Evolutionary conservation across 179 eudicot species (phyloP).

Genomic region (Camellia oleifera): DNA sequence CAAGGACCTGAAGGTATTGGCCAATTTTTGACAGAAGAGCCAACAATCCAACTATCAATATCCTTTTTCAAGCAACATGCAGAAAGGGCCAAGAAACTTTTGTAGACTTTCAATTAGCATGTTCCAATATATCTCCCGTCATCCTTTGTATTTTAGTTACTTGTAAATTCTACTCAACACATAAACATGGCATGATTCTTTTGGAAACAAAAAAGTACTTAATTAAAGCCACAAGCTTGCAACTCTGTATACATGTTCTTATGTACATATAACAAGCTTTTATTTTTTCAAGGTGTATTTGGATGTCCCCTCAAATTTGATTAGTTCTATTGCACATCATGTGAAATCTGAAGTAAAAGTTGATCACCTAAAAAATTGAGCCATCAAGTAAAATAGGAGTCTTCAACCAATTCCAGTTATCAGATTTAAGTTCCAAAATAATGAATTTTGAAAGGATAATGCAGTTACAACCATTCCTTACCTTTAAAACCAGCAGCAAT

Average conservation of each 20-base stretch:
- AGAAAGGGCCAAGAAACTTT: too few species aligned
- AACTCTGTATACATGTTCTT: neutral
- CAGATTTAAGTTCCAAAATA: neutral
- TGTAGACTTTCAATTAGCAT: neutral
- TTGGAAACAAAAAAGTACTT: neutral
- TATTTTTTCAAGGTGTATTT: neutral
- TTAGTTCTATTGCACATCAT: neutral
- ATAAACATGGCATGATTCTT: neutral
- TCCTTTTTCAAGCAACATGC: neutral
- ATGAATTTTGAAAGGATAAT: neutral
- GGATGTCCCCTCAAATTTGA: neutral
- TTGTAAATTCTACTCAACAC: neutral
- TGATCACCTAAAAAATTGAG: neutral
- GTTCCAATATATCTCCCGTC: neutral
- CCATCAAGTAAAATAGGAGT: neutral
- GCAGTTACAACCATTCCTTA: conserved; percentile 12
- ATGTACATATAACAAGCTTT: neutral
- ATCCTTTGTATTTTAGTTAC: neutral
- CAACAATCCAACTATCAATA: neutral
- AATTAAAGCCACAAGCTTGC: neutral
- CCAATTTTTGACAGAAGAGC: neutral
- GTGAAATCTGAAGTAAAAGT: neutral
- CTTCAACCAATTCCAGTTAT: conserved; percentile 2
- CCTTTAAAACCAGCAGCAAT: conserved; percentile 96
- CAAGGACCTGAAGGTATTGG: neutral